Conservation (phyloP, 163 green algal species). For the Coccomyxa subellipsoidea region DNA sequence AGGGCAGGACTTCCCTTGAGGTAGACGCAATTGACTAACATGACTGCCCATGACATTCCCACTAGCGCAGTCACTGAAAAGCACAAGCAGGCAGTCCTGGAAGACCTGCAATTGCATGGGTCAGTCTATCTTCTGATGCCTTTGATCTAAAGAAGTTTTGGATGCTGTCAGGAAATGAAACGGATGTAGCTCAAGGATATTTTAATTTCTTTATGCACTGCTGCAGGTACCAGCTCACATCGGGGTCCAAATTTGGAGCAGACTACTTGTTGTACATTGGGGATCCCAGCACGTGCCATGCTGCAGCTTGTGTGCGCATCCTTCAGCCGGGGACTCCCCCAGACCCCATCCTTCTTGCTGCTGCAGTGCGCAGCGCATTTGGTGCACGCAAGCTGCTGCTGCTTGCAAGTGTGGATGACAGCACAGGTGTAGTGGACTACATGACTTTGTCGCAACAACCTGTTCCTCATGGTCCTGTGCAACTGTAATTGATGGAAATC, state of each 20-base stretch:
- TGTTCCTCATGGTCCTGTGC: too few relatives aligned
- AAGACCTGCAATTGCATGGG: too few relatives aligned
- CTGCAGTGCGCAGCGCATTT: slow-evolving; percentile 29
- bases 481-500: too few relatives aligned
- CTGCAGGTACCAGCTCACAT: background rate
- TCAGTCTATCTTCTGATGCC: too few relatives aligned
- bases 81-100: too few relatives aligned
- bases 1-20: too few relatives aligned
- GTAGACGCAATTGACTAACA: too few relatives aligned
- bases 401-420: slow-evolving; percentile 21
- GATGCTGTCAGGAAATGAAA: background rate
- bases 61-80: too few relatives aligned
- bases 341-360: slow-evolving; percentile 25
- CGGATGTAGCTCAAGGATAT: background rate
- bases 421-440: background rate
- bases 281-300: slow-evolving; percentile 57
- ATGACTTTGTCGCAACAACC: background rate
- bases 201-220: background rate
- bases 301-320: slow-evolving; percentile 49
- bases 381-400: slow-evolving; percentile 53
- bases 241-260: slow-evolving; percentile 29
- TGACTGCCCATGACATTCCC: too few relatives aligned
- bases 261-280: slow-evolving; percentile 61
- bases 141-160: too few relatives aligned
- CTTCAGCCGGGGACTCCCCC: slow-evolving; percentile 16